Conservation (phyloP, 352 stramenopile genomes). For the Globisporangium paddicum region DNA sequence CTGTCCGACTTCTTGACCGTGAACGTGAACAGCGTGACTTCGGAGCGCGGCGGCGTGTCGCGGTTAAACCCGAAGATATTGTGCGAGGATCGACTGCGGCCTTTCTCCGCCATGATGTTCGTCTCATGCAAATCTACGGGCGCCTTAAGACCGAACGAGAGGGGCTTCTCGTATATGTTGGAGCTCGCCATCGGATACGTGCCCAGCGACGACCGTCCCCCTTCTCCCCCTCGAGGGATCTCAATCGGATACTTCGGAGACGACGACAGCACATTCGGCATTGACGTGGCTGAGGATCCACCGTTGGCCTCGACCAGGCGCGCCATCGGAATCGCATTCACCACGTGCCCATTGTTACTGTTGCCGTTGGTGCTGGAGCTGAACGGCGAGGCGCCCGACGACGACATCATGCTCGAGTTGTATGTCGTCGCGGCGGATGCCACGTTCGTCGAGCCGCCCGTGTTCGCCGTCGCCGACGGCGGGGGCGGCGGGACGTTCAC, state of each 20-base stretch:
- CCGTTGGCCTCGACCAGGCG: conserved; percentile 8
- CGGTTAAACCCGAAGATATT: conserved; percentile 78
- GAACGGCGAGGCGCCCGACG: conserved; percentile 3
- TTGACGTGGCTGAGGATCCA: conserved; percentile 10
- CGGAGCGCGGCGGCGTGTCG: conserved; percentile 36
- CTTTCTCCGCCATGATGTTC: conserved; percentile 60
- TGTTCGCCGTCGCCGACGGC: not conserved
- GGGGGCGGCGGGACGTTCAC: conserved; percentile 6
- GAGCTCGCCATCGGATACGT: conserved; percentile 23
- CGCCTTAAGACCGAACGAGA: conserved; percentile 24
- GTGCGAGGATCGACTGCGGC: conserved; percentile 57
- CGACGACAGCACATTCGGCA: conserved; percentile 16
- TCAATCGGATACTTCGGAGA: conserved; percentile 58
- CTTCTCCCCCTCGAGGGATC: conserved; percentile 38
- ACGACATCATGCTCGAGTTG: conserved; percentile 4
- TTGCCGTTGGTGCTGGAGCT: not conserved
- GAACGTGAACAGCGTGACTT: conserved; percentile 84
- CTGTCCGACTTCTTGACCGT: conserved; percentile 85
- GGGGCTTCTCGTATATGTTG: conserved; percentile 27
- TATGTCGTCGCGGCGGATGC: not conserved
- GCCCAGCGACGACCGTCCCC: conserved; percentile 38
- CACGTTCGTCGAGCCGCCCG: not conserved
- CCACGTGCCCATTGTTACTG: not conserved
- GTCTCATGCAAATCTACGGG: conserved; percentile 25
- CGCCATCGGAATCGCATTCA: conserved; percentile 11